Base-by-base conservation (phyloP, 306 rosid genomes). In the Glycine tomentella region DNA sequence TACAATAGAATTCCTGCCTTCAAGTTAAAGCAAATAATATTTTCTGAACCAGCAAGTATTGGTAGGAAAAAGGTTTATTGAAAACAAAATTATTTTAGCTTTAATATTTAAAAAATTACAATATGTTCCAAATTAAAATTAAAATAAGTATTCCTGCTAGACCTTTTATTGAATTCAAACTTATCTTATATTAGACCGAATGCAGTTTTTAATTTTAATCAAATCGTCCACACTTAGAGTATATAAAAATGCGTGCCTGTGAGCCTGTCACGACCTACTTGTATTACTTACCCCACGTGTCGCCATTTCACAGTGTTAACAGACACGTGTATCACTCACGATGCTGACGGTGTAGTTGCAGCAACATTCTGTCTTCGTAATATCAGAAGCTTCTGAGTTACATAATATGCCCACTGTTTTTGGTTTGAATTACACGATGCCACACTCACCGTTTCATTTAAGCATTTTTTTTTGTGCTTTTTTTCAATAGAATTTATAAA, bases 301-400 rank as follows among this genome's bases (percentile, higher is more conserved):
- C 36, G 50, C 15, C 36, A 52, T 34, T 36, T n/a, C 4, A 52
- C 48, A 51, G 63, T 4, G 11, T 14, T 4, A 14, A 8, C 4
- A 1, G 51, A 72, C 77, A 72, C 77, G 77, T 72, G 77, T 72
- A 14, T 49, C 2, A 7, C 4, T 50, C 45, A 71, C 7, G 4
- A 2, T 20, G 61, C 42, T 25, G 44, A 70, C 12, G 59, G 7
- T 70, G 75, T 0, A 44, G 14, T 42, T 66, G 14, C 72, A 3
- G 36, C 40, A 69, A 69, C 74, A 11, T 46, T 69, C 36, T 44
- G 4, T 38, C 11, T 38, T n/a, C 3, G 7, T 36, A 14, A 38
- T 63, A 65, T 65, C 70, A 40, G 33, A 40, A 66, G 4, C 14
- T 66, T 66, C 52, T 31, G 3, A 38, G 4, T 66, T 66, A 9